Percentiles rank a stretch among this genome's conserved stretches.
Evolutionary conservation across 2,329 filamentous ascomycete species (phyloP).

Genomic region (Diplodia corticola): DNA sequence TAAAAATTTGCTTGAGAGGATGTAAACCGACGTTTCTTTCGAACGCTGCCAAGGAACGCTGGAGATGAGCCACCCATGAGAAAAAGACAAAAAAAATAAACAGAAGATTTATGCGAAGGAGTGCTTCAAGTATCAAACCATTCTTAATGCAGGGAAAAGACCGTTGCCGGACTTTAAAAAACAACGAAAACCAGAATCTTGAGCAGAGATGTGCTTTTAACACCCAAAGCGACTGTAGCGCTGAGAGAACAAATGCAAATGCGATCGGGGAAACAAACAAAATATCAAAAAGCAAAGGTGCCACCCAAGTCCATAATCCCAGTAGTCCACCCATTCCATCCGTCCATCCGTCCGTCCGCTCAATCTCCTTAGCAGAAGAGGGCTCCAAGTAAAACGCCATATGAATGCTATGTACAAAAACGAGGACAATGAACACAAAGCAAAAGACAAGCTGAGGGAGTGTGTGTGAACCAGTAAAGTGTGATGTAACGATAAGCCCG

Average conservation of each 20-base stretch:
- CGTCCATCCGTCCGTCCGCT: not conserved
- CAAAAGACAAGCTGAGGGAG: not conserved
- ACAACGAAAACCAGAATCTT: too few relatives aligned
- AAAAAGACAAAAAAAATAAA: not conserved
- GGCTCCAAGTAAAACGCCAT: not conserved
- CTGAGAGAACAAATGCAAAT: not conserved
- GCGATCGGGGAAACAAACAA: not conserved
- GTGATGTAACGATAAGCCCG: not conserved
- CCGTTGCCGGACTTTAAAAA: too few relatives aligned
- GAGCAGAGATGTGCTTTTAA: too few relatives aligned
- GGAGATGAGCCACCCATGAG: not conserved
- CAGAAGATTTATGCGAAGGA: not conserved
- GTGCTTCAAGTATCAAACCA: too few relatives aligned
- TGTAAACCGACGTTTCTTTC: too few relatives aligned
- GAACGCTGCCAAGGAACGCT: too few relatives aligned
- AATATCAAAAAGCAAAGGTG: not conserved
- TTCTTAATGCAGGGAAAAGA: too few relatives aligned
- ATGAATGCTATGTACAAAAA: not conserved
- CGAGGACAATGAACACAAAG: not conserved
- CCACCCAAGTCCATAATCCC: not conserved
- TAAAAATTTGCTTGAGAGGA: not conserved
- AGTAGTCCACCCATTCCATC: not conserved
- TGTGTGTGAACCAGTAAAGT: not conserved
- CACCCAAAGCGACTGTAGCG: not conserved
- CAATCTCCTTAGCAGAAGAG: not conserved